Base-by-base conservation (phyloP, 2,329 filamentous ascomycete species). In the Alternaria incomplexa region DNA sequence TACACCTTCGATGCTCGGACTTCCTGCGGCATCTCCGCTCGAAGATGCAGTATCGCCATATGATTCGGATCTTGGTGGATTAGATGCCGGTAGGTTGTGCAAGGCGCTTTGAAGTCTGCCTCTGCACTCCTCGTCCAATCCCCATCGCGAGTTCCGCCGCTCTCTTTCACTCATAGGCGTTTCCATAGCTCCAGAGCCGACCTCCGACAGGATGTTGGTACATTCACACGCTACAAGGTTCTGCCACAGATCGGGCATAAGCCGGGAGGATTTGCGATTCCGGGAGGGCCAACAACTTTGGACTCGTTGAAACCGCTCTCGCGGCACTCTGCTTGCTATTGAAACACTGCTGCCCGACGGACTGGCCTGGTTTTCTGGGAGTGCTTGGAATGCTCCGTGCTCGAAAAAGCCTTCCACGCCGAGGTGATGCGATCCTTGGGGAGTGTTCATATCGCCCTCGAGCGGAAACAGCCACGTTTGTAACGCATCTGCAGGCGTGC, bases 261-360 rank as follows among this genome's bases (percentile, higher is more conserved):
- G 48, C 5, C 75, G 75, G 6, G 71, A 70, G 1, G 72, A 71
- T 17, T 73, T 77, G 11, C 74, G 71, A 59, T 70, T 74, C 25
- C 72, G 68, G 7, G 78, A 75, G 3, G 77, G 77, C 79, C 79
- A 81, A 50, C 78, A 80, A 46, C 69, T 79, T 60, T 80, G 78
- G 2, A 81, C 79, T 61, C 78, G 68, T 17, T 77, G 77, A 58
- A 81, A 81, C 25, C 79, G 73, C 50, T 80, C 78, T 36, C 73
- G 70, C 13, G 79, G 79, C 28, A 81, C 80, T 58, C 74, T 70
- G 23, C 77, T 80, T 22, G 78, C 78, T 61, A 79, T 79, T 0
- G 79, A 79, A 4, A 72, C 74, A 50, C 74, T 79, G 45, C 73
- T 77, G 9, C 72, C 76, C 28, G 78, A 77, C 25, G 78, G 76